These are phyloP conservation scores for Penicillium concentricum DNA, from an alignment of 2,329 filamentous ascomycete species.

Conservation along the genomic window DNA sequence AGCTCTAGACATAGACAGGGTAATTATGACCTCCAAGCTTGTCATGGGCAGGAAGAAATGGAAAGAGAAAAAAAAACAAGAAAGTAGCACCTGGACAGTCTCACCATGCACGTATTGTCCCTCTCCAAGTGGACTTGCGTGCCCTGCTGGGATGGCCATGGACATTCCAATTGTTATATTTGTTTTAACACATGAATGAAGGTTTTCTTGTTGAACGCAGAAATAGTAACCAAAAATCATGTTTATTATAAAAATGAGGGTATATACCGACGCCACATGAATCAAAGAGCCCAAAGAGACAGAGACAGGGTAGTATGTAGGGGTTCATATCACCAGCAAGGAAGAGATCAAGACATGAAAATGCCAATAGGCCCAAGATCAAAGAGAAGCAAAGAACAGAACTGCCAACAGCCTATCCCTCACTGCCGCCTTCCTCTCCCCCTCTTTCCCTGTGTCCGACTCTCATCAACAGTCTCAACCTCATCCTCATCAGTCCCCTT, in stretches of 20 bases:
- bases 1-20: neutral
- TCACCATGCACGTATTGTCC: neutral
- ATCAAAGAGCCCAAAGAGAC: neutral
- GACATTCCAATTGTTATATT: neutral
- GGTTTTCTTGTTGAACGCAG: neutral
- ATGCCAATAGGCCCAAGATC: neutral
- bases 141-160: neutral
- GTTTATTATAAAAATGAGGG: slow-evolving; percentile 7
- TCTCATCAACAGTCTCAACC: slow-evolving; percentile 50
- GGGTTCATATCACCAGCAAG: neutral
- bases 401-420: neutral
- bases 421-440: slow-evolving; percentile 40
- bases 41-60: too few species aligned
- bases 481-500: slow-evolving; percentile 64
- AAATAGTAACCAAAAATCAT: neutral
- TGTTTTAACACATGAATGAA: neutral
- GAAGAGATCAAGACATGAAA: neutral
- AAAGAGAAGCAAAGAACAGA: neutral
- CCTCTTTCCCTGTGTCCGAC: slow-evolving; percentile 40
- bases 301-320: neutral
- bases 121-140: neutral
- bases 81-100: neutral
- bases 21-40: neutral
- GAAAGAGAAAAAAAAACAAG: neutral
- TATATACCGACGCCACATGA: slow-evolving; percentile 12